phyloP scores from a whole-genome alignment of 225 moss, liverwort and hornwort species.

The Rhytidiadelphus loreus region DNA sequence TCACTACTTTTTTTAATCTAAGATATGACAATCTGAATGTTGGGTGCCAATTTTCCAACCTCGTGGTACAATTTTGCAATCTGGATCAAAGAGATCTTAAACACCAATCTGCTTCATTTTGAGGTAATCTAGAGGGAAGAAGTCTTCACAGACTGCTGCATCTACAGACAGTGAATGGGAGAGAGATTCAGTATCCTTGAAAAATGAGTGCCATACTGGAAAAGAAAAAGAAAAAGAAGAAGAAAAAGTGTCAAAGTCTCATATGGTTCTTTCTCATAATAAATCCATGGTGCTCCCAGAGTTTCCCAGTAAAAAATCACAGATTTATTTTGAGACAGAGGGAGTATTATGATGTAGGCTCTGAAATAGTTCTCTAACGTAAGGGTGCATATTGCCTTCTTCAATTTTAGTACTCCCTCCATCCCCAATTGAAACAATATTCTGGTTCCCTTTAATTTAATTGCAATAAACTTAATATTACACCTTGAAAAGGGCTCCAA shows the following conservation, averaged over 20 bases:
- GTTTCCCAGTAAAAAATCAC: accelerated
- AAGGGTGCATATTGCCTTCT: neutral
- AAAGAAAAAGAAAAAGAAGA: neutral
- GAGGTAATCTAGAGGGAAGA: neutral
- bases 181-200: neutral
- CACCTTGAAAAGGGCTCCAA: too few species aligned
- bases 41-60: too few species aligned
- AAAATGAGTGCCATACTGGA: neutral
- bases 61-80: neutral
- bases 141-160: neutral
- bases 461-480: too few species aligned
- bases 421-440: too few species aligned
- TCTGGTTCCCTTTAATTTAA: too few species aligned
- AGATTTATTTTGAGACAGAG: neutral
- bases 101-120: neutral
- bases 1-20: neutral
- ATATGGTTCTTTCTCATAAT: neutral
- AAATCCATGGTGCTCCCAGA: too few species aligned
- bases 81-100: neutral
- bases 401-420: too few species aligned
- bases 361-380: accelerated
- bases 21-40: neutral
- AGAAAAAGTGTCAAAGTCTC: neutral
- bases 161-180: neutral
- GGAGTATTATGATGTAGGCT: too few species aligned